Base-by-base conservation (phyloP, 495 filamentous ascomycete species). In the Bathelium albidoporum region DNA sequence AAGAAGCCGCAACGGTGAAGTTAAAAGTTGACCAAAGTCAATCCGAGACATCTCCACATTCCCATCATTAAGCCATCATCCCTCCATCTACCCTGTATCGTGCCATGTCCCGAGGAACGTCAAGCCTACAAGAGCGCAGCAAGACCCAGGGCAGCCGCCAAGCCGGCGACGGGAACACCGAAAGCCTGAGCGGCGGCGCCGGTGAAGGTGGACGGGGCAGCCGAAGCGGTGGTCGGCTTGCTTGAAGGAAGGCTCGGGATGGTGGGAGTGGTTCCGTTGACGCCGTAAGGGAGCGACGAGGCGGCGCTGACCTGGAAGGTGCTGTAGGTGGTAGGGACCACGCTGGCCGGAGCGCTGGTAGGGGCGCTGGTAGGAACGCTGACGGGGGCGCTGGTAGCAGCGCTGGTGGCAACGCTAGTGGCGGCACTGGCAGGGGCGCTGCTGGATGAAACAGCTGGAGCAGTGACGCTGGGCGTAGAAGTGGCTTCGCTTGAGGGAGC, bases 361-460 rank as follows among this genome's bases (percentile, higher is more conserved):
- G 7, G 32, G 26, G 68, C 43, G 32, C 77, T 64, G 65, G 66
- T 66, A 60, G 68, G 64, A 60, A 71, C 55, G 34, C 34, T 39
- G 18, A 18, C 49, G 66, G 71, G 36, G 32, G 70, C 55, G 62
- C 58, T 29, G 28, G 66, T 65, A 26, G 7, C 31, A 29, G 68
- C 43, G 32, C 77, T 64, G 65, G 66, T 66, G 60, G 68, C 64
- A 60, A 71, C 55, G 64, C 72, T 73, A 64, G 72, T 63, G 66
- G 64, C 65, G 70, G 66, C 63, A 34, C 64, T 66, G 44, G 60
- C 66, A 62, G 63, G 67, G 34, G 71, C 65, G 70, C 59, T 69
- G 69, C 72, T 65, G 45, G 65, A 52, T 34, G 65, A 60, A 32
- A 68, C 60, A 61, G 64, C 61, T 64, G 73, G 73, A 58, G 65